These are phyloP conservation scores for Hypoxylon sp. DNA, from an alignment of 2,329 filamentous ascomycete genomes.

Conservation along the genomic window DNA sequence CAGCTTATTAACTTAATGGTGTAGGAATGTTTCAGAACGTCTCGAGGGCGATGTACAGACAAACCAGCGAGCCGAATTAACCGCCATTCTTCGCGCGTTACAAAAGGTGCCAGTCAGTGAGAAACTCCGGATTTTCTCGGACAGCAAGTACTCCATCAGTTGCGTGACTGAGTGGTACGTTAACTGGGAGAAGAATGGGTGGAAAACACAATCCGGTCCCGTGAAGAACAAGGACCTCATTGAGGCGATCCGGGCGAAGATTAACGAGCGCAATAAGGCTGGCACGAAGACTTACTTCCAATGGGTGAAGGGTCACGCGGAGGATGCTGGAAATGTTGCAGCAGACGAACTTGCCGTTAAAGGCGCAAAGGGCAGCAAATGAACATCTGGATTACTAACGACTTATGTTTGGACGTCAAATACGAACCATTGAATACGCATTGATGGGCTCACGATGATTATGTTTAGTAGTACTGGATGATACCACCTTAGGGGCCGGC, in stretches of 20 bases:
- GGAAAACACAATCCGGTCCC: conserved; percentile 79
- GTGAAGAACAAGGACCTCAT: conserved; percentile 93
- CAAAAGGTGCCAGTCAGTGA: conserved; percentile 78
- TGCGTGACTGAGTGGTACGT: conserved; percentile 88
- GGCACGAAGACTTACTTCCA: conserved; percentile 78
- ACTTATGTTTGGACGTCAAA: conserved; percentile 6
- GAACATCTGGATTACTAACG: conserved; percentile 15
- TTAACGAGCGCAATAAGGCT: conserved; percentile 75
- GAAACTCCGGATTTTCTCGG: conserved; percentile 83
- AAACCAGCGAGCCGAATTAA: conserved; percentile 96
- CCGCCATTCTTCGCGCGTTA: conserved; percentile 86
- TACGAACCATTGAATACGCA: conserved; percentile 18
- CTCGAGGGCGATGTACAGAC: conserved; percentile 83
- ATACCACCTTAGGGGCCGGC: conserved; percentile 31
- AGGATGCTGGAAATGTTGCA: conserved; percentile 80
- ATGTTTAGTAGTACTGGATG: conserved; percentile 28
- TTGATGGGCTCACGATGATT: conserved; percentile 32
- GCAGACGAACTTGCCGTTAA: conserved; percentile 84
- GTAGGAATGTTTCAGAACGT: conserved; percentile 79
- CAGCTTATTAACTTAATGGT: conserved; percentile 36
- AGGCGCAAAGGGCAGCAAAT: conserved; percentile 64
- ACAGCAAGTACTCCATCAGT: conserved; percentile 91
- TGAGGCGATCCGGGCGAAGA: conserved; percentile 76
- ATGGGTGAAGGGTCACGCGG: conserved; percentile 91
- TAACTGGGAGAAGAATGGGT: conserved; percentile 82